Evolutionary conservation across 352 stramenopile genomes (phyloP), one percentile per base, ranked within the genome.

Genomic region (Plasmopara muralis): DNA sequence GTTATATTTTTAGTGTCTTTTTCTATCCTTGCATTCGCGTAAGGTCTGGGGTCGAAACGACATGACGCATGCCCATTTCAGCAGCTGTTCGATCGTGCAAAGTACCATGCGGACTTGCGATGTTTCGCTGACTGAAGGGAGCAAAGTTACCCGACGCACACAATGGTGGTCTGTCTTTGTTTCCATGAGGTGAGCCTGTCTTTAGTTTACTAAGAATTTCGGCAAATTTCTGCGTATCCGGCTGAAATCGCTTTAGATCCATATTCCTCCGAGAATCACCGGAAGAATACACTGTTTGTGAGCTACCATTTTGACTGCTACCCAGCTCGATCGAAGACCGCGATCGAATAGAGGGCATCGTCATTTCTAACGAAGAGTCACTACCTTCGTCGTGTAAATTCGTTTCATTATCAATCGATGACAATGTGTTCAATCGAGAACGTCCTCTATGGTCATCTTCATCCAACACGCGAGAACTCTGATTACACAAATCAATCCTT

Each of bases 151-250:
- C 50, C 13, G 55, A 62, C 28, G 45, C 51, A 35, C 41, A 68
- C 12, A 62, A 33, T 15, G 51, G 43, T 29, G 40, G 31, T 14
- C 56, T 49, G 3, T 43, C 53, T 16, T 67, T 74, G 39, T 60
- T 66, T 43, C 73, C 52, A 46, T 61, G 58, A 33, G 67, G 58
- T 16, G 73, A 81, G 14, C 66, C 56, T 20, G 83, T 69, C 53
- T 86, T 87, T 41, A 90, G 70, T 16, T 83, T 83, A 53, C 75
- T 68, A 18, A 90, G 52, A 44, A 90, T 85, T 55, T 90, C 79
- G 4, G 73, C 73, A 65, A 87, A 90, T 48, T 83, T 77, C 47
- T 81, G 77, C 20, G 76, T 76, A 54, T 89, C 77, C 2, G 76
- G 77, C 35, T 87, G 72, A 53, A 87, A 88, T 20, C 82, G 76